Evolutionary conservation across 2,329 filamentous ascomycete species (phyloP).

Genomic region (Furcasterigmium sp.): DNA sequence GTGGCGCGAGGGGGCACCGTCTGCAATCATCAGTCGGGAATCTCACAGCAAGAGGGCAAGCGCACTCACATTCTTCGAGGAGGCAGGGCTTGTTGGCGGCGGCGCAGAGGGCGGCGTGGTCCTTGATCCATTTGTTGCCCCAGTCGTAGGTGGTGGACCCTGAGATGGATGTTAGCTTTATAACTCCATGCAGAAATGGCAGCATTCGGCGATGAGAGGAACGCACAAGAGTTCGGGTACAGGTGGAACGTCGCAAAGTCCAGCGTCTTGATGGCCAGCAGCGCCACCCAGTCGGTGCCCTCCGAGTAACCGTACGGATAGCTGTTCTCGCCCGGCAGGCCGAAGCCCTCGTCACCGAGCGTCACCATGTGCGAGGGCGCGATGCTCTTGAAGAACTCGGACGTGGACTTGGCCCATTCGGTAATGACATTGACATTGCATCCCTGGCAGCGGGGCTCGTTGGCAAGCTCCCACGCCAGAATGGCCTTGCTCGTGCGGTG

Average conservation of each 20-base stretch:
- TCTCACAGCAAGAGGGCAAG: not conserved
- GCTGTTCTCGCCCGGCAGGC: conserved; percentile 39
- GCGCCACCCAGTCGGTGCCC: conserved; percentile 45
- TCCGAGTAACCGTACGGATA: conserved; percentile 48
- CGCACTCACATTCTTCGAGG: conserved; percentile 25
- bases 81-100: conserved; percentile 22
- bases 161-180: conserved; percentile 6
- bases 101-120: conserved; percentile 20
- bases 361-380: conserved; percentile 60
- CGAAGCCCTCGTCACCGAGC: conserved; percentile 53
- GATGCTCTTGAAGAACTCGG: conserved; percentile 58
- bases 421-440: conserved; percentile 53
- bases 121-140: conserved; percentile 15
- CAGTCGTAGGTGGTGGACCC: conserved; percentile 9
- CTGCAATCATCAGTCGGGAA: conserved; percentile 4
- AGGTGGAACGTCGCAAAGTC: conserved; percentile 36
- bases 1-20: conserved; percentile 17
- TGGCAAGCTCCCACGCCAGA: conserved; percentile 51
- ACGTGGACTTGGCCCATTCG: conserved; percentile 54
- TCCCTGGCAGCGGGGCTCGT: conserved; percentile 55
- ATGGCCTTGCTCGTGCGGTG: conserved; percentile 42
- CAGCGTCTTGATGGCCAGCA: conserved; percentile 45
- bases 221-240: conserved; percentile 23
- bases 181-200: too few species aligned
- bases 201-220: conserved; percentile 9